phyloP scores from a whole-genome alignment of 2,329 filamentous ascomycete species.

The Aspergillus felis region DNA sequence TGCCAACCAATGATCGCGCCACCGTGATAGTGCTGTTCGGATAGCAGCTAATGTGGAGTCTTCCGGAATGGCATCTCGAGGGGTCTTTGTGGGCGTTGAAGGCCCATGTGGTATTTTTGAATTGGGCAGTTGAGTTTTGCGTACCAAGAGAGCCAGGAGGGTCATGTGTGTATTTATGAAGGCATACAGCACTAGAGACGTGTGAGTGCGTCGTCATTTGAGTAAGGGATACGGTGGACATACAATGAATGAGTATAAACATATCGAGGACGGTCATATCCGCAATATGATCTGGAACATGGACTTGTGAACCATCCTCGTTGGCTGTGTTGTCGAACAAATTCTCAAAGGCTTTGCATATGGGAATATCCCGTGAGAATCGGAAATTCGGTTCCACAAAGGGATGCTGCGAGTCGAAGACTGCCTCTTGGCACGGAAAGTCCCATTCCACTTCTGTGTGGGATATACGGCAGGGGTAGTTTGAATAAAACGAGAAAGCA shows the following conservation, averaged over 20 bases:
- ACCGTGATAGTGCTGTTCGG: slow-evolving; percentile 33
- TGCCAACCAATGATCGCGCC: slow-evolving; percentile 37
- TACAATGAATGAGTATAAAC: slow-evolving; percentile 43
- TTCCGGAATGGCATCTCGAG: slow-evolving; percentile 19
- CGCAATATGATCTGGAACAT: slow-evolving; percentile 12
- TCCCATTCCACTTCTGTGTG: slow-evolving; percentile 42
- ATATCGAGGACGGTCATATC: slow-evolving; percentile 36
- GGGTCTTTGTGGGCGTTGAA: slow-evolving; percentile 2
- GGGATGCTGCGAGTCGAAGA: slow-evolving; percentile 41
- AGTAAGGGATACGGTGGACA: slow-evolving; percentile 2
- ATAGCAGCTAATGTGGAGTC: slow-evolving; percentile 30
- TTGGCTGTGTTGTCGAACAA: slow-evolving; percentile 31
- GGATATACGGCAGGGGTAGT: slow-evolving; percentile 41
- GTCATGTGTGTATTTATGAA: slow-evolving; percentile 42
- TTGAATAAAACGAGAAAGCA: slow-evolving; percentile 44
- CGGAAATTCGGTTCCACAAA: slow-evolving; percentile 40
- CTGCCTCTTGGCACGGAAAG: slow-evolving; percentile 39
- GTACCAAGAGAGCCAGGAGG: slow-evolving; percentile 27
- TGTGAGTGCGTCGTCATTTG: not conserved
- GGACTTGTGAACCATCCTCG: slow-evolving; percentile 8
- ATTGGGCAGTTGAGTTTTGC: slow-evolving; percentile 5
- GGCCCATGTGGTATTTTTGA: slow-evolving; percentile 2
- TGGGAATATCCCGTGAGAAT: slow-evolving; percentile 32
- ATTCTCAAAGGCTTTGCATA: slow-evolving; percentile 37
- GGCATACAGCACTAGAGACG: slow-evolving; percentile 34